Evolutionary conservation across 164 flowering plant genomes (phyloP), one percentile per base, ranked within the genome.

Genomic region (Amborella trichopoda): DNA sequence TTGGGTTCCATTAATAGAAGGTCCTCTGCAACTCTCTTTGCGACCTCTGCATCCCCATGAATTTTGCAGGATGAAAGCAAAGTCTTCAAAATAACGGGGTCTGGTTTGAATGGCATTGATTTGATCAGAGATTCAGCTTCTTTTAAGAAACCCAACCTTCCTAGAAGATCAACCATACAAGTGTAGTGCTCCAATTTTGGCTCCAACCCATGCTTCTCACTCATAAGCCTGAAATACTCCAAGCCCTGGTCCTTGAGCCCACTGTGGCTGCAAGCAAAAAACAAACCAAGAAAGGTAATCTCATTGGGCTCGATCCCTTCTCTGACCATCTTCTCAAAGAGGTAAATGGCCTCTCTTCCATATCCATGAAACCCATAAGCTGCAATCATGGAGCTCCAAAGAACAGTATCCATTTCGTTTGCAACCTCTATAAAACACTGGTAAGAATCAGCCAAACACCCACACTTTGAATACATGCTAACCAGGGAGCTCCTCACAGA

Each of bases 341-440:
- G 47, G 40, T 58, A 40, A 20, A 79, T 49, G 1, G 80, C 91
- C 37, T 74, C 70, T 40, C 55, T 57, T 40, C 88, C 91, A 30
- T 50, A 59, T 24, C 95, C 88, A 60, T 85, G 91, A 55, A 75
- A 81, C 28, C 88, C 91, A 54, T 74, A 81, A 33, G 91, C 85
- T 17, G 83, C 58, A 62, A 85, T 77, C 84, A 81, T 79, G 3
- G 91, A 58, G 44, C 80, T 77, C 87, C 83, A 81, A 28, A 71
- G 28, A 8, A 85, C 87, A 28, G 51, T 41, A 59, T 83, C 86
- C 3, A 26, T 47, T 50, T 60, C 65, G n/a, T n/a, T n/a, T 45
- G 46, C 48, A 41, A 52, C 49, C 54, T 67, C 80, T 17, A 22
- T 9, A 45, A 85, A 85, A 20, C 56, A 69, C 42, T 52, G 75